Evolutionary conservation across 2,329 filamentous ascomycete species (phyloP).

Genomic region (Fusarium burgessii): DNA sequence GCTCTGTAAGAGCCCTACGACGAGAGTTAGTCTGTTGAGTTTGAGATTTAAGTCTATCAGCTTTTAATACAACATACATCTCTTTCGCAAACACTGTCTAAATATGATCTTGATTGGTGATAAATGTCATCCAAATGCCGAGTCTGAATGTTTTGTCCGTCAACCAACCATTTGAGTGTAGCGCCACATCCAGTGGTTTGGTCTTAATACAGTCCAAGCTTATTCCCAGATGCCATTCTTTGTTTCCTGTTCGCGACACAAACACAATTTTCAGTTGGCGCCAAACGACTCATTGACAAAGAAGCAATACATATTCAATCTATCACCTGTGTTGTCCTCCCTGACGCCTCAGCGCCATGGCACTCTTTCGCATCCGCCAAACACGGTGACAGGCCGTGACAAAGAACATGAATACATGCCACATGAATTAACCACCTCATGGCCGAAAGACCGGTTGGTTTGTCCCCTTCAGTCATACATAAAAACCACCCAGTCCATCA

Average conservation of each 20-base stretch:
- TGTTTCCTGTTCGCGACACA: not conserved
- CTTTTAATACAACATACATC: slow-evolving; percentile 27
- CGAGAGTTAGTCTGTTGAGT: not conserved
- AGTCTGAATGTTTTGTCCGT: not conserved
- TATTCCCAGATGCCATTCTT: not conserved
- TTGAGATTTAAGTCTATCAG: slow-evolving; percentile 12
- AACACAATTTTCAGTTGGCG: too few relatives aligned
- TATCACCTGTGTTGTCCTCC: too few relatives aligned
- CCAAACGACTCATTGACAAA: too few relatives aligned
- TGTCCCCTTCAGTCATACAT: not conserved
- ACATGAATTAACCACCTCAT: too few relatives aligned
- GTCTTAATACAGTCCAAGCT: not conserved
- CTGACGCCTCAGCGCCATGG: not conserved
- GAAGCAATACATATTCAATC: not conserved
- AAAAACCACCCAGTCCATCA: not conserved
- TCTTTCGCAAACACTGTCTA: not conserved
- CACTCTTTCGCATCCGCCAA: not conserved
- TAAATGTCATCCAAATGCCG: too few relatives aligned
- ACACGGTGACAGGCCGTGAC: not conserved
- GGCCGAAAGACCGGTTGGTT: not conserved
- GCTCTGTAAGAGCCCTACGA: slow-evolving; percentile 43
- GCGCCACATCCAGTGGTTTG: not conserved
- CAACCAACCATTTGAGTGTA: not conserved
- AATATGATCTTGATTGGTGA: too few relatives aligned
- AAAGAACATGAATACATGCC: not conserved